Evolutionary conservation across 345 rosid genomes (phyloP), one percentile per base, ranked within the genome.

Genomic region (Sonneratia caseolaris): DNA sequence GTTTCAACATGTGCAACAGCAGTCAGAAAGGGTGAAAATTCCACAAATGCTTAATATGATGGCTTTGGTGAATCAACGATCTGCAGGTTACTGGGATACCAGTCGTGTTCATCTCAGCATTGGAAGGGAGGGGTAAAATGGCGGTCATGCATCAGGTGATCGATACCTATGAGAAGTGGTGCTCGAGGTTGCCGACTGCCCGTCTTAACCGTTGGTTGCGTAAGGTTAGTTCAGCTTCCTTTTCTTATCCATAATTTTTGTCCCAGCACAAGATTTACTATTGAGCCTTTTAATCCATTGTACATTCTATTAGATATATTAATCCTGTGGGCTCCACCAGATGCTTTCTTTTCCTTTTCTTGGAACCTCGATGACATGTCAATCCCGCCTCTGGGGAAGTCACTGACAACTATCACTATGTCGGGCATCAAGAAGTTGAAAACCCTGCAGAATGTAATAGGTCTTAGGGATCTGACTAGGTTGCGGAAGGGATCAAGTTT

Each of bases 121-220:
- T 90, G 80, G 96, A 95, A 67, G 97, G 97, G 72, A 92, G 79
- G 77, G 99, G 97, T 61, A 83, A 93, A 43, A 70, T 78, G 37
- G 83, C 85, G 56, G 97, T 95, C 67, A 84, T 92, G 95, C 83
- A 43, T 35, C 82, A 90, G 82, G 97, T 92, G 43, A 78, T 84
- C 19, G 89, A 84, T 61, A 84, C 93, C 37, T 92, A 92, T 64
- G 80, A 82, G 74, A 92, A 91, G 81, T 92, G 97, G 99, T 90
- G 99, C 78, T 83, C 76, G 66, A 92, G 99, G 81, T 80, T 95
- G 79, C 76, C 97, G 21, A 95, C 97, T 7, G 89, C 97, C 38
- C 88, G 90, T 19, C 91, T 95, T 35, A 95, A 95, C 83, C 97
- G 93, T 40, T 95, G 99, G 99, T 68, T 92, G 79, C 79, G 81